These are phyloP conservation scores for Pythium sukuiense DNA, from an alignment of 352 stramenopile genomes.

Conservation along the genomic window DNA sequence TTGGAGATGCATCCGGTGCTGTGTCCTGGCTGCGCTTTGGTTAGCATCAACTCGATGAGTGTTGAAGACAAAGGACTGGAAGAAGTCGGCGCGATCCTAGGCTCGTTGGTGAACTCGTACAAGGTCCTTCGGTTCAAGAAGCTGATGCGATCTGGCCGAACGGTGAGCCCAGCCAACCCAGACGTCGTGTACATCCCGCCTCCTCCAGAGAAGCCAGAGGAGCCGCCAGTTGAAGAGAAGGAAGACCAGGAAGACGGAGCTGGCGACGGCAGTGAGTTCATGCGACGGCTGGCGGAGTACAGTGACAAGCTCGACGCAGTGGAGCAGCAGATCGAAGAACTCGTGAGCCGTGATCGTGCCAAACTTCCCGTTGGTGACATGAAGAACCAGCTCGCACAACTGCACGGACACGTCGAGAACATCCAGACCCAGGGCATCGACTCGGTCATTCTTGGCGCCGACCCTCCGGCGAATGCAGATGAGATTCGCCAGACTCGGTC, in stretches of 20 bases:
- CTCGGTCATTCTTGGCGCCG: constrained; percentile 71
- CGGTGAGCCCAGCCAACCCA: constrained; percentile 72
- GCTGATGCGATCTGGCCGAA: constrained; percentile 70
- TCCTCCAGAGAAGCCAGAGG: constrained; percentile 33
- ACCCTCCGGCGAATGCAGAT: constrained; percentile 63
- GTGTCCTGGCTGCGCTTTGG: constrained; percentile 68
- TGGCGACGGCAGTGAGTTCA: constrained; percentile 35
- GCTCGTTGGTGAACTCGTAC: constrained; percentile 44
- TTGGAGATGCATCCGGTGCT: constrained; percentile 82
- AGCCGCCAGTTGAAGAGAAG: constrained; percentile 22
- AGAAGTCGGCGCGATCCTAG: constrained; percentile 72
- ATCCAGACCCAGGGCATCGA: constrained; percentile 83
- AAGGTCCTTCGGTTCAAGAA: constrained; percentile 88
- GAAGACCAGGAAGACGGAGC: constrained; percentile 4
- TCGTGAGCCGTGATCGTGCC: constrained; percentile 49
- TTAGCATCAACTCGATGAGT: constrained; percentile 77
- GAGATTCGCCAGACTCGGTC: constrained; percentile 72
- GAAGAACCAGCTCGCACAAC: constrained; percentile 69
- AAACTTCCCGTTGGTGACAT: constrained; percentile 41
- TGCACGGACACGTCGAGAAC: constrained; percentile 73
- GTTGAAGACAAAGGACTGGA: constrained; percentile 71
- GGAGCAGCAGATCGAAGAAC: constrained; percentile 51
- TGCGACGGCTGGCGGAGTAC: constrained; percentile 47
- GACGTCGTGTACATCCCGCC: constrained; percentile 69
- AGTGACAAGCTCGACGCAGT: constrained; percentile 44